Evolutionary conservation across 2,329 filamentous ascomycete genomes (phyloP).

Genomic region (Paecilomyces fulvus): DNA sequence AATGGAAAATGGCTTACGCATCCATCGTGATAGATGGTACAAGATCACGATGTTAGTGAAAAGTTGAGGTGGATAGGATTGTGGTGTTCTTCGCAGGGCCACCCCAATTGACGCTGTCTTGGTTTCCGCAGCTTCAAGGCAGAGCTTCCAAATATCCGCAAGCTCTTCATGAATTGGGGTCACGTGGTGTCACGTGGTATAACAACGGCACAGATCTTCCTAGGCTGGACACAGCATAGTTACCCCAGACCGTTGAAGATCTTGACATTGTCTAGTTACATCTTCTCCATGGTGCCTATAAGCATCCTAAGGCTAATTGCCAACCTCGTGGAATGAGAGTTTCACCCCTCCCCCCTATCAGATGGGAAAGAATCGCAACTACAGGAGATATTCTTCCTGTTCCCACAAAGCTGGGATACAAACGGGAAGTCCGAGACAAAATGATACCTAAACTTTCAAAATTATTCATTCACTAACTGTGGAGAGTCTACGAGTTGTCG

Average conservation of each 20-base stretch:
- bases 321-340: too few species aligned
- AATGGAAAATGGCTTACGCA: slow-evolving; percentile 16
- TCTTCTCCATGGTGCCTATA: too few species aligned
- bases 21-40: slow-evolving; percentile 23
- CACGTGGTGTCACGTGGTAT: not conserved
- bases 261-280: too few species aligned
- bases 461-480: too few species aligned
- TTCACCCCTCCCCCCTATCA: too few species aligned
- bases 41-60: not conserved
- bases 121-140: not conserved
- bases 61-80: not conserved
- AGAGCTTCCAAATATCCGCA: not conserved
- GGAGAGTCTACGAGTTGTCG: not conserved
- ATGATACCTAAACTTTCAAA: too few species aligned
- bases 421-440: too few species aligned
- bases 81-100: not conserved
- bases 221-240: not conserved
- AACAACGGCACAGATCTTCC: not conserved
- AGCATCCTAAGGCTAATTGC: too few species aligned
- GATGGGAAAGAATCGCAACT: too few species aligned
- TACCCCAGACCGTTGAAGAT: not conserved
- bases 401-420: too few species aligned
- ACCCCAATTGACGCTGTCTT: not conserved
- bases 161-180: not conserved
- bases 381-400: too few species aligned